Evolutionary conservation across 495 filamentous ascomycete genomes (phyloP).

Genomic region (Cercophora newfieldiana): DNA sequence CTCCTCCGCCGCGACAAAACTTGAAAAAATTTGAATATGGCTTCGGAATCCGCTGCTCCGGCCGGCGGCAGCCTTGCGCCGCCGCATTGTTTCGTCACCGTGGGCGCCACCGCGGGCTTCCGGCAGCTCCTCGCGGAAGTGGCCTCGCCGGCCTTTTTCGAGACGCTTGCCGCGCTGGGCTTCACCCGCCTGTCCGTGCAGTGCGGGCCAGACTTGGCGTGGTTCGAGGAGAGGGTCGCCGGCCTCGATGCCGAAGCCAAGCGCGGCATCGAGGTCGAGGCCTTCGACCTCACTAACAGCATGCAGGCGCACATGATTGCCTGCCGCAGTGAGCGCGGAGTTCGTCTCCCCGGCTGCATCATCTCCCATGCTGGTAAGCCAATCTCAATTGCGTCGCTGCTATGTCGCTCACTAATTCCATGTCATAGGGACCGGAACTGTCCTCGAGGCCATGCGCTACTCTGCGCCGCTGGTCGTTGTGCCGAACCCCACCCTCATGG

Average conservation of each 20-base stretch:
- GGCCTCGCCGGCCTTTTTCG: slow-evolving; percentile 61
- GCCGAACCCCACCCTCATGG: slow-evolving; percentile 77
- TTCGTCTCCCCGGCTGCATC: slow-evolving; percentile 59
- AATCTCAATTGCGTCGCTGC: background rate
- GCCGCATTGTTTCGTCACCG: slow-evolving; percentile 66
- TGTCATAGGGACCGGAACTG: slow-evolving; percentile 76
- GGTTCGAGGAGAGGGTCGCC: slow-evolving; percentile 27
- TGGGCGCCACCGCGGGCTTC: slow-evolving; percentile 90
- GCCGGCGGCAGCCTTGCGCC: background rate
- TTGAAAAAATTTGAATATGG: background rate
- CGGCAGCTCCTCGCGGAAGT: slow-evolving; percentile 64
- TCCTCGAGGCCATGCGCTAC: slow-evolving; percentile 72
- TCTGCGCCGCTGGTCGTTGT: slow-evolving; percentile 77
- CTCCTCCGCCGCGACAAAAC: too few species aligned
- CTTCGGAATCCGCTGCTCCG: background rate
- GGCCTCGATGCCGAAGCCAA: slow-evolving; percentile 15
- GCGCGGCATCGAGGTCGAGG: slow-evolving; percentile 49
- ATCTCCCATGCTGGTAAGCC: slow-evolving; percentile 83
- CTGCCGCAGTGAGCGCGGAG: slow-evolving; percentile 31
- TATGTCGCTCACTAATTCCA: slow-evolving; percentile 12
- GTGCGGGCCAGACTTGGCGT: slow-evolving; percentile 61
- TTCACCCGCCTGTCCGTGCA: slow-evolving; percentile 74
- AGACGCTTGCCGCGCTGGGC: slow-evolving; percentile 48
- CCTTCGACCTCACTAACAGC: slow-evolving; percentile 64
- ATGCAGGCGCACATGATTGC: slow-evolving; percentile 56